phyloP scores from a whole-genome alignment of 441 rosid species.

The Geranium incanum region DNA sequence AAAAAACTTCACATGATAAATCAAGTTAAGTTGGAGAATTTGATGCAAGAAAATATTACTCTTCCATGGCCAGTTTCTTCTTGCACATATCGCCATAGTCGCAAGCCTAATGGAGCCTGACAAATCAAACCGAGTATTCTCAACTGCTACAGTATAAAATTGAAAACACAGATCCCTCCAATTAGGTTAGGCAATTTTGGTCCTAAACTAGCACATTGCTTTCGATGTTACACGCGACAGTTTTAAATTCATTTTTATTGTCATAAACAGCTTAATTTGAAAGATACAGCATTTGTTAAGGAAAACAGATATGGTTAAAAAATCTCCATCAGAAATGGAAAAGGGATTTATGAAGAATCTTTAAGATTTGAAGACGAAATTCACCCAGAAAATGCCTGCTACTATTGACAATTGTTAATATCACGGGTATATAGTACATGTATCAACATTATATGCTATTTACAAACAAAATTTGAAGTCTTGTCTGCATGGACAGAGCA shows the following conservation, averaged over 20 bases:
- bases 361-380: not conserved
- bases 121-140: conserved; percentile 12
- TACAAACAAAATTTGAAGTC: not conserved
- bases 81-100: conserved; percentile 47
- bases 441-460: not conserved
- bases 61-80: conserved; percentile 59
- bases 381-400: not conserved
- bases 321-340: not conserved
- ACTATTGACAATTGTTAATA: not conserved
- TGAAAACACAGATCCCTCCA: not conserved
- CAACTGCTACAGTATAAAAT: not conserved
- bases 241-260: not conserved
- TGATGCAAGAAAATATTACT: conserved; percentile 32
- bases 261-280: not conserved
- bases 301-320: not conserved
- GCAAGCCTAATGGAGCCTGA: conserved; percentile 82
- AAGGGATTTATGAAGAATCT: not conserved
- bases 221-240: not conserved
- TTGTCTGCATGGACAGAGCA: not conserved
- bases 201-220: not conserved
- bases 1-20: not conserved
- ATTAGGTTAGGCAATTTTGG: not conserved
- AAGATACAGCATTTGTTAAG: not conserved
- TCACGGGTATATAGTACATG: not conserved
- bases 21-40: not conserved